Percentiles rank a stretch among this genome's conserved stretches.
Conservation (phyloP, 805 yeast genomes). For the Isabelozyma heimii region DNA sequence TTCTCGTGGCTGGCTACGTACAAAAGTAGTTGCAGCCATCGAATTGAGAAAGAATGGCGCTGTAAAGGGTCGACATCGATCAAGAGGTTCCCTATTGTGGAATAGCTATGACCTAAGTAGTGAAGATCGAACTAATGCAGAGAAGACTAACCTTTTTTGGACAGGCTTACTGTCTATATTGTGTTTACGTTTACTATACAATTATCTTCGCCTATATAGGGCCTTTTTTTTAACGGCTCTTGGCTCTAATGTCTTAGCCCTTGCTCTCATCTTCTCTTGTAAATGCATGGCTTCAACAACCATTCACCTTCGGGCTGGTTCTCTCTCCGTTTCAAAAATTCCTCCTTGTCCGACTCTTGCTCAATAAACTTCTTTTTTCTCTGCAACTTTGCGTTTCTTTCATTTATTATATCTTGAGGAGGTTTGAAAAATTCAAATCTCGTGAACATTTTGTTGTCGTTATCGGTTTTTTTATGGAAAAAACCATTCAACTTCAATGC, state of each 20-base stretch:
- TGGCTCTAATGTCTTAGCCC: background rate
- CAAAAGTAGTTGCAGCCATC: background rate
- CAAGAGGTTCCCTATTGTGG: too few species aligned
- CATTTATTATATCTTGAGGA: slow-evolving; percentile 61
- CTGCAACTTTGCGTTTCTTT: slow-evolving; percentile 58
- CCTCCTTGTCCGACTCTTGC: slow-evolving; percentile 60
- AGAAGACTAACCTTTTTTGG: too few species aligned
- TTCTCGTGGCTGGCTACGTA: background rate
- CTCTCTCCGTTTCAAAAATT: slow-evolving; percentile 52
- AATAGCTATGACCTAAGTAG: too few species aligned
- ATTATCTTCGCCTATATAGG: too few species aligned
- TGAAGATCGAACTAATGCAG: too few species aligned
- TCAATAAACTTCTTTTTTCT: slow-evolving; percentile 69
- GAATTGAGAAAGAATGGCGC: background rate
- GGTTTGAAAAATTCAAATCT: slow-evolving; percentile 94
- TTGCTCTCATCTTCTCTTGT: slow-evolving; percentile 66
- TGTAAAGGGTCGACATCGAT: background rate
- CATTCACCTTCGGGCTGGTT: slow-evolving; percentile 74
- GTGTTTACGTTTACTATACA: too few species aligned
- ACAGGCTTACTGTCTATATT: too few species aligned
- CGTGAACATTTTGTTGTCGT: slow-evolving; percentile 87
- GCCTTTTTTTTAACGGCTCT: too few species aligned
- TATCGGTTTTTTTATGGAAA: slow-evolving; percentile 84
- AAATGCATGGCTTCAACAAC: slow-evolving; percentile 94
- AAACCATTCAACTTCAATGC: slow-evolving; percentile 78